Evolutionary conservation across 108 stramenopile species (phyloP), one percentile per base, ranked within the genome.

Genomic region (Aurantiochytrium sp.): DNA sequence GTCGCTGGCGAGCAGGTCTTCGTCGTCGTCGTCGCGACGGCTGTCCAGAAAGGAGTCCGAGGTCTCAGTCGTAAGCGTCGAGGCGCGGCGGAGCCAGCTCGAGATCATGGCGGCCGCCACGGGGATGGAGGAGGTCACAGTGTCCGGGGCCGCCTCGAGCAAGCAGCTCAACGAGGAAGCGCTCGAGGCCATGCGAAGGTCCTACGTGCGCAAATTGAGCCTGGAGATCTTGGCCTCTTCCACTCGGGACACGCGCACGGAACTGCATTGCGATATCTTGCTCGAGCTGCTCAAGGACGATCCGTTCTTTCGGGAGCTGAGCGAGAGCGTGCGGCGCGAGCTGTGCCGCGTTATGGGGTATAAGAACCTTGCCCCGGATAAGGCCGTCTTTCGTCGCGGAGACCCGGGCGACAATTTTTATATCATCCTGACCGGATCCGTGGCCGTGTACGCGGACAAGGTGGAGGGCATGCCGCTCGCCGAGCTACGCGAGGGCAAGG

Each of bases 381-480:
- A 94, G 55, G 89, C 54, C 8, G 87, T 92, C 55, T 90, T 93
- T 86, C 39, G 88, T 39, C 90, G 90, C 59, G 92, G 93, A 2
- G 93, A 94, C 52, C 89, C 90, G 6, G 93, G 93, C 2, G 93
- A 93, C 87, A 90, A 93, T 73, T 94, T 94, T 42, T 94, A 94
- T 86, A 73, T 93, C 17, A 87, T 94, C 36, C 88, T 90, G 31
- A 54, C 86, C 34, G 94, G 94, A 30, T 88, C 55, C 12, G 92
- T 94, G 21, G 93, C 89, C 37, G 87, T 42, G 32, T 89, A 91
- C 86, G 91, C 92, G 27, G n/a, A 86, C 1, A 27, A 30, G 19
- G 24, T 30, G 1, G 59, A 65, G 59, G 59, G 59, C 27, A 65
- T 65, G 59, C 59, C 59, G 8, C 19, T 65, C 1, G 59, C 59